These are phyloP conservation scores for Jackrogersella multiformis DNA, from an alignment of 495 filamentous ascomycete genomes.

Conservation along the genomic window DNA sequence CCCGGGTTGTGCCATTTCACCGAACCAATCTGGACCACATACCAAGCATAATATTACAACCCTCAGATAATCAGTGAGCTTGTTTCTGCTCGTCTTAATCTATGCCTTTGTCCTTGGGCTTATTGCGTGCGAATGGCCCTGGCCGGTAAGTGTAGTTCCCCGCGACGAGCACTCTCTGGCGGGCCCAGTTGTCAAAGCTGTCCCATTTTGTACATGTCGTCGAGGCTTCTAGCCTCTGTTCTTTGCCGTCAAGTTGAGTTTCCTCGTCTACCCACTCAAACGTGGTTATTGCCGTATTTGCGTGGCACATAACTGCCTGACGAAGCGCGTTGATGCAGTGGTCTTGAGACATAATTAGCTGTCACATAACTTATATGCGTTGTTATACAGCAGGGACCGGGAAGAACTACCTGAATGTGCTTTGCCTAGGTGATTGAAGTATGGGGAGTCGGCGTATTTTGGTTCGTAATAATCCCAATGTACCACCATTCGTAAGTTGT, in stretches of 20 bases:
- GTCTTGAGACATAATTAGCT: constrained; percentile 24
- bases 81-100: not conserved
- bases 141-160: constrained; percentile 31
- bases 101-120: constrained; percentile 11
- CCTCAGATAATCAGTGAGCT: not conserved
- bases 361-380: not conserved
- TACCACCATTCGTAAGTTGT: constrained; percentile 32
- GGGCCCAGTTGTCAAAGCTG: constrained; percentile 31
- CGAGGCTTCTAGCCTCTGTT: constrained; percentile 20
- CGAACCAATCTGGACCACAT: not conserved
- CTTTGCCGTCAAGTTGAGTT: constrained; percentile 15
- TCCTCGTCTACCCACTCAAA: constrained; percentile 32
- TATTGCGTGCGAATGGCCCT: constrained; percentile 10
- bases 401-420: constrained; percentile 18
- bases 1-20: not conserved
- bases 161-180: constrained; percentile 24
- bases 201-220: constrained; percentile 36
- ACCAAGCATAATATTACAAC: not conserved
- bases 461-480: constrained; percentile 38
- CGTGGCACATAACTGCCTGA: constrained; percentile 45
- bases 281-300: constrained; percentile 36
- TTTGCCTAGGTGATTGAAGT: constrained; percentile 15
- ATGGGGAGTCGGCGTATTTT: constrained; percentile 9
- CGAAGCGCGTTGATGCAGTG: constrained; percentile 46
- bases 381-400: not conserved